Evolutionary conservation across 257 asterid species (phyloP).

Genomic region (Euphrasia confusa): DNA sequence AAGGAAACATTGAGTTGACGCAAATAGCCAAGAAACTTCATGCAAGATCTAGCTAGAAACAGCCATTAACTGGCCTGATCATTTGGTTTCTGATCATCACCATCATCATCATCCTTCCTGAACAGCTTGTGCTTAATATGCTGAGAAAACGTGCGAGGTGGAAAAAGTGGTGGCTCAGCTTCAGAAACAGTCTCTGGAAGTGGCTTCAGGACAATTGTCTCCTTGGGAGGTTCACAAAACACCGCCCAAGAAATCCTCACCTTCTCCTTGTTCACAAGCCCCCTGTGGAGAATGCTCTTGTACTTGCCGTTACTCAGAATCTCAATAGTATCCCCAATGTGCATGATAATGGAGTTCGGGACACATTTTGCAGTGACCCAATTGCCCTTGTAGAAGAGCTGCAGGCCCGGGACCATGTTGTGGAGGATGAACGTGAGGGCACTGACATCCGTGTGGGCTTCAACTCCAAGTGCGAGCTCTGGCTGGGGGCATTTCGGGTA

Average conservation of each 20-base stretch:
- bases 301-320: conserved; percentile 79
- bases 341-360: conserved; percentile 84
- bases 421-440: conserved; percentile 95
- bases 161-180: conserved; percentile 52
- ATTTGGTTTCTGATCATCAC: conserved; percentile 4
- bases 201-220: conserved; percentile 59
- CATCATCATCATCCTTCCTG: conserved; percentile 31
- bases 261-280: conserved; percentile 73
- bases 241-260: conserved; percentile 88
- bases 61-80: conserved; percentile 9
- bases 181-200: conserved; percentile 66
- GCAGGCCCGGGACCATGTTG: conserved; percentile 93
- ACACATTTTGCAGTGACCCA: conserved; percentile 93
- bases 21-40: neutral
- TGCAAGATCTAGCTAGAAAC: neutral
- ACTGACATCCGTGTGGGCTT: conserved; percentile 82
- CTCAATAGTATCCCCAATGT: conserved; percentile 81
- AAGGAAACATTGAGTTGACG: neutral
- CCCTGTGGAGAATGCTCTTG: conserved; percentile 80
- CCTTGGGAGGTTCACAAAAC: conserved; percentile 87
- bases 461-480: conserved; percentile 89
- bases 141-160: conserved; percentile 71
- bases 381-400: conserved; percentile 58
- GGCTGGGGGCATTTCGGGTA: conserved; percentile 96
- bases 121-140: conserved; percentile 70